Conservation (phyloP, 202 grass and related monocot species). For the Elaeis oleifera region DNA sequence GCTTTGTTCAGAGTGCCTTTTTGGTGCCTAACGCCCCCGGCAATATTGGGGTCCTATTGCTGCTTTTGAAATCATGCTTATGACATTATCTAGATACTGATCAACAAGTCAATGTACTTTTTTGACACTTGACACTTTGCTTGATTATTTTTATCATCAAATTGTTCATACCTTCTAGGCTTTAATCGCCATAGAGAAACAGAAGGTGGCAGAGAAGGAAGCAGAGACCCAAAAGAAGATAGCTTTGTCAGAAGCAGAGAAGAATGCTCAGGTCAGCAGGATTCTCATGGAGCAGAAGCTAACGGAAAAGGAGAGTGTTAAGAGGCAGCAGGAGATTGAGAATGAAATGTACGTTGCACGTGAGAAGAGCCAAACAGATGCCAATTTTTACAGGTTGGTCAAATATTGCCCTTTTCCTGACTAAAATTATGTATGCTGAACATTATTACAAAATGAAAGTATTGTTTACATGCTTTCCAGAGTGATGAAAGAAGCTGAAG, state of each 20-base stretch:
- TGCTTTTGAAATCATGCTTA: no score
- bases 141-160: background rate
- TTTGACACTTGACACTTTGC: background rate
- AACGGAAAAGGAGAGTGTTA: constrained; percentile 87
- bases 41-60: no score
- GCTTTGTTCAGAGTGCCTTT: no score
- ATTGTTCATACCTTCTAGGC: constrained; percentile 37
- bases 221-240: constrained; percentile 98
- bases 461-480: constrained; percentile 27
- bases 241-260: constrained; percentile 91
- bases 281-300: constrained; percentile 97
- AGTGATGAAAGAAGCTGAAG: constrained; percentile 87
- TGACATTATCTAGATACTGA: background rate
- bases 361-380: constrained; percentile 75
- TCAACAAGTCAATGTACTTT: background rate
- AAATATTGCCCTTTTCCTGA: constrained; percentile 9
- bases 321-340: constrained; percentile 81
- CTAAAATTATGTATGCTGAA: no score
- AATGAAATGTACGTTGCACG: constrained; percentile 93
- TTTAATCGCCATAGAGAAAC: constrained; percentile 84
- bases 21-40: no score
- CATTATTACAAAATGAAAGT: background rate
- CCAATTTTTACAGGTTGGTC: constrained; percentile 61
- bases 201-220: constrained; percentile 96
- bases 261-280: constrained; percentile 88